Conservation (phyloP, 192 early-diverging fungal species). For the Diversispora epigaea region DNA sequence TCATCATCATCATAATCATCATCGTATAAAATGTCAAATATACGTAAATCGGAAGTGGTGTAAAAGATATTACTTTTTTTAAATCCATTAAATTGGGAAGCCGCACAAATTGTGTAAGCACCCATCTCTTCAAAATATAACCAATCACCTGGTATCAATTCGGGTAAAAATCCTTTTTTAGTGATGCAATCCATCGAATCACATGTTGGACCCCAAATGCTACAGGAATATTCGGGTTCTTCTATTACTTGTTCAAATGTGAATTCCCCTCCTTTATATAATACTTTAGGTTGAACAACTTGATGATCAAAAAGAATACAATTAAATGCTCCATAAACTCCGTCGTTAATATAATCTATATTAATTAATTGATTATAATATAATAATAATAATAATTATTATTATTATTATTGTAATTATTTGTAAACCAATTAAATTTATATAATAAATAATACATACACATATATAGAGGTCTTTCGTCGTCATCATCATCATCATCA, state of each 20-base stretch:
- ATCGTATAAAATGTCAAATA: not conserved
- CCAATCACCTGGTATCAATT: conserved; percentile 95
- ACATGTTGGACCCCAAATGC: conserved; percentile 97
- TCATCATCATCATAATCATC: not conserved
- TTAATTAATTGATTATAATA: conserved; percentile 20
- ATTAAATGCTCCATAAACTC: conserved; percentile 98
- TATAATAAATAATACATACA: conserved; percentile 44
- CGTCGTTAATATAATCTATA: conserved; percentile 94
- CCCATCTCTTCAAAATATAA: conserved; percentile 94
- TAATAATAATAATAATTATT: too few relatives aligned
- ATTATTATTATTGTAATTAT: too few relatives aligned
- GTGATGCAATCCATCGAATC: conserved; percentile 96
- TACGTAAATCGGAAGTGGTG: conserved; percentile 66
- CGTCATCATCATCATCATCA: conserved; percentile 28
- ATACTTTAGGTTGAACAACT: conserved; percentile 66
- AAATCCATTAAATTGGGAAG: conserved; percentile 88
- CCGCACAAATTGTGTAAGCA: conserved; percentile 93
- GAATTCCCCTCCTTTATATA: conserved; percentile 48
- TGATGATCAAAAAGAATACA: conserved; percentile 98
- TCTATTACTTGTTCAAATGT: conserved; percentile 30
- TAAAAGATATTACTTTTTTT: conserved; percentile 79
- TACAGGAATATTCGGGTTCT: conserved; percentile 58
- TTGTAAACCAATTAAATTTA: too few relatives aligned
- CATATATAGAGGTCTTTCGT: conserved; percentile 61
- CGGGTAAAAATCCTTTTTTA: conserved; percentile 64